Conservation (phyloP, 495 filamentous ascomycete species). For the Letharia columbiana region DNA sequence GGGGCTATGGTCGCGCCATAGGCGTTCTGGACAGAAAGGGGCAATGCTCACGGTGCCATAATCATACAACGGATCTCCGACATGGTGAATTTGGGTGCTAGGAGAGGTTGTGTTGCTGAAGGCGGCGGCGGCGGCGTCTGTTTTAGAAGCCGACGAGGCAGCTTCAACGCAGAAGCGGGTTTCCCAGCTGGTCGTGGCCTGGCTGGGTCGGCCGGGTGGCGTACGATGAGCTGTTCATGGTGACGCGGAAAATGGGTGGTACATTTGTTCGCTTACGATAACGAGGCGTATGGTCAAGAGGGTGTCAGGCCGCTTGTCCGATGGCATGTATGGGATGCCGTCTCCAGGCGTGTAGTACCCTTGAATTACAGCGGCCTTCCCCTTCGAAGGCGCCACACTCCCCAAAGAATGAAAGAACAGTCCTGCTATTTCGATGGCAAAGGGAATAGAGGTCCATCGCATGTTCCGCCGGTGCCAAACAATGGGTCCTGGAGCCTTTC, state of each 20-base stretch:
- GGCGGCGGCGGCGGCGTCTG: no score
- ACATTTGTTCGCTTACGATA: not conserved
- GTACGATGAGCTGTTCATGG: slow-evolving; percentile 10
- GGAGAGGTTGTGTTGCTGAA: no score
- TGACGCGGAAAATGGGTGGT: slow-evolving; percentile 3
- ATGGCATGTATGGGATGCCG: slow-evolving; percentile 5
- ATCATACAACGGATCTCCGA: no score
- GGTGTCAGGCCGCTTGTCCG: slow-evolving; percentile 6
- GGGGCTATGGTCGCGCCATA: no score
- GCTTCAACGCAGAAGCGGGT: slow-evolving; percentile 1
- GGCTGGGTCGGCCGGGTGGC: slow-evolving; percentile 14
- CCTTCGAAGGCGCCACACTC: slow-evolving; percentile 6
- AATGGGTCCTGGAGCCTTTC: not conserved
- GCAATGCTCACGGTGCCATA: no score
- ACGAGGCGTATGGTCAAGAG: slow-evolving; percentile 1
- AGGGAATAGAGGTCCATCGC: not conserved
- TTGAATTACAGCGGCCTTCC: slow-evolving; percentile 4
- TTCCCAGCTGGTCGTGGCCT: slow-evolving; percentile 16
- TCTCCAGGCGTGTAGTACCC: not conserved
- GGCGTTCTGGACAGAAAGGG: no score
- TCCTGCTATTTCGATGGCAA: slow-evolving; percentile 4
- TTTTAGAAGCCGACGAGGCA: slow-evolving; percentile 12
- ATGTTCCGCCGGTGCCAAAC: slow-evolving; percentile 1
- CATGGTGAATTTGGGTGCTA: no score
- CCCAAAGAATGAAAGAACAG: slow-evolving; percentile 8